A percentile compares a stretch with the other conserved stretches of the same genome.
phyloP scores from a whole-genome alignment of 192 early-diverging fungal genomes.

The Coemansia sp. region DNA sequence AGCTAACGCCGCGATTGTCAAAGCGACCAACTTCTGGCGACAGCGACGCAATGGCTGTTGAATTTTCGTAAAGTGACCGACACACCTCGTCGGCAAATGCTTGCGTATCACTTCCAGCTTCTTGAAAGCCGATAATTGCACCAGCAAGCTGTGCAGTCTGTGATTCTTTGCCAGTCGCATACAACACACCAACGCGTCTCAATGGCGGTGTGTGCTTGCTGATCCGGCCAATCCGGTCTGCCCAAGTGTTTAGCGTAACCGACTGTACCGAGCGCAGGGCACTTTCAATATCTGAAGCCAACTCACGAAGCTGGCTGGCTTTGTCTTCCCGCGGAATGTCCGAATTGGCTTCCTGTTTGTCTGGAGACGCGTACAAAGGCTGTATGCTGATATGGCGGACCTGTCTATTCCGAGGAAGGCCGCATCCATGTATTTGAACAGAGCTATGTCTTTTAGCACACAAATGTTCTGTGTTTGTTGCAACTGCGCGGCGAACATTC shows the following conservation, averaged over 20 bases:
- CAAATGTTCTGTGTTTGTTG: background rate
- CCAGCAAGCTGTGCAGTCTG: conserved; percentile 14
- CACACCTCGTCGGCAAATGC: background rate
- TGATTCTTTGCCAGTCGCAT: conserved; percentile 10
- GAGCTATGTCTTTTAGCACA: background rate
- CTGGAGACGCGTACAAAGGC: background rate
- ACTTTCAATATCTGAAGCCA: conserved; percentile 21
- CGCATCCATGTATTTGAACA: background rate
- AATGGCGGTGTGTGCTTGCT: background rate
- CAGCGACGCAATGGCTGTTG: background rate
- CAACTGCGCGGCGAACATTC: background rate
- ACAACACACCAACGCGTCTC: conserved; percentile 20
- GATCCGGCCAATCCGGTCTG: conserved; percentile 15
- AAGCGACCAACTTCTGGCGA: conserved; percentile 2
- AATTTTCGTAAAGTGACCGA: background rate
- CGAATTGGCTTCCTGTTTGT: conserved; percentile 1
- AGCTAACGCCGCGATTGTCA: background rate
- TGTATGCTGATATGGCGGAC: conserved; percentile 23
- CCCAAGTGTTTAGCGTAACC: conserved; percentile 23
- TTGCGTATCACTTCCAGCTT: background rate
- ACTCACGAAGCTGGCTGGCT: conserved; percentile 14
- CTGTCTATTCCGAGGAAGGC: background rate
- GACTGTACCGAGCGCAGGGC: conserved; percentile 9
- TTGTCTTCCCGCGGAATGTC: conserved; percentile 7
- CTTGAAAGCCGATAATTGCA: background rate